A percentile compares a stretch with the other conserved stretches of the same genome.
Evolutionary conservation across 2,329 filamentous ascomycete genomes (phyloP).

Genomic region (Pseudogymnoascus sp.): DNA sequence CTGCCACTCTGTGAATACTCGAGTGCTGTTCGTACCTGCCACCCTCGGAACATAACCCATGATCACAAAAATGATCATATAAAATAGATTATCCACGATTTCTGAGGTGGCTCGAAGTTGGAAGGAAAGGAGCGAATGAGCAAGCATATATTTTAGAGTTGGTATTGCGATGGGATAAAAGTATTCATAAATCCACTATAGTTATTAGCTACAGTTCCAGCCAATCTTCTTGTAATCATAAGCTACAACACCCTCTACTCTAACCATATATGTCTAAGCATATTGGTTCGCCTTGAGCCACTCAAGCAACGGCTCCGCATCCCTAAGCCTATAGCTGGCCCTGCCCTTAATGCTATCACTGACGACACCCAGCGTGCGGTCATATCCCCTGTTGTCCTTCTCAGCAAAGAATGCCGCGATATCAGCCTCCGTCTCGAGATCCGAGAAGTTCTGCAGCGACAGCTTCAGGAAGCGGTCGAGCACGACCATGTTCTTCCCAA

Average conservation of each 20-base stretch:
- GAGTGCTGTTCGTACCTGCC: neutral
- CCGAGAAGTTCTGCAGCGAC: conserved; percentile 70
- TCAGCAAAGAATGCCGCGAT: conserved; percentile 77
- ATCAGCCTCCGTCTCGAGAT: conserved; percentile 60
- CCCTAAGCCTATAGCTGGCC: conserved; percentile 73
- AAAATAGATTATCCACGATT: neutral
- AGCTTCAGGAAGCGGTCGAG: conserved; percentile 81
- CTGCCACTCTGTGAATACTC: neutral
- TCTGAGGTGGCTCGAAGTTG: neutral
- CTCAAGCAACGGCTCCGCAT: conserved; percentile 63
- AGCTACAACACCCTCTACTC: neutral
- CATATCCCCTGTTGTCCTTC: conserved; percentile 80
- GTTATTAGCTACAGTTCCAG: conserved; percentile 15
- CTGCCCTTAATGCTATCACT: conserved; percentile 79
- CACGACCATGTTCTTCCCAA: conserved; percentile 75
- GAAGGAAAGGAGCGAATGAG: neutral
- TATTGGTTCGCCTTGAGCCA: conserved; percentile 66
- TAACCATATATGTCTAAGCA: conserved; percentile 28
- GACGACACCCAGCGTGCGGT: conserved; percentile 76
- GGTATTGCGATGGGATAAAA: neutral
- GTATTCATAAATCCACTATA: conserved; percentile 16
- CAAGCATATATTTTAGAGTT: neutral
- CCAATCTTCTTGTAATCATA: conserved; percentile 16
- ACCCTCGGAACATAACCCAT: neutral
- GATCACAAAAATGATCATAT: neutral